Percentiles rank a stretch among this genome's conserved stretches.
Conservation (phyloP, 805 yeast species). For the Kodamaea kakaduensis region DNA sequence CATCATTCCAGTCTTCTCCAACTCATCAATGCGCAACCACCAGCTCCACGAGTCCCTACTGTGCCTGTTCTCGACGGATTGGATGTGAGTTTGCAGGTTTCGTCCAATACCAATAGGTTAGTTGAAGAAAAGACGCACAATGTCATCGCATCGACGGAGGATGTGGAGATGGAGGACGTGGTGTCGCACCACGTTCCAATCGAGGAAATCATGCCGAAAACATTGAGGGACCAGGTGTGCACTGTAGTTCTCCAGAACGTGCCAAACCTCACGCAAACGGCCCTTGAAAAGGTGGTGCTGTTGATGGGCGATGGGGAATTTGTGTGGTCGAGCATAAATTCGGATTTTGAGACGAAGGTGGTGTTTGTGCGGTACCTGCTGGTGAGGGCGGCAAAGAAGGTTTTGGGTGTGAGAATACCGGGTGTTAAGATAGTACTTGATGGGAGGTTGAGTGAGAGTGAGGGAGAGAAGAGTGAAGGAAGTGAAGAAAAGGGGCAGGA, state of each 20-base stretch:
- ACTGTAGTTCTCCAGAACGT: conserved; percentile 32
- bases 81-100: conserved; percentile 12
- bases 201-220: conserved; percentile 26
- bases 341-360: conserved; percentile 29
- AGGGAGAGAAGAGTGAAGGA: too few species aligned
- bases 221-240: conserved; percentile 29
- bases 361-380: conserved; percentile 30
- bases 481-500: too few species aligned
- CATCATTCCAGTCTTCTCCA: too few species aligned
- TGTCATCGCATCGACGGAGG: conserved; percentile 2
- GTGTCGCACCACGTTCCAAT: conserved; percentile 15
- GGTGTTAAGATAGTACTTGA: not conserved
- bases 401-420: not conserved
- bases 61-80: conserved; percentile 8
- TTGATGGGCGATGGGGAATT: conserved; percentile 15
- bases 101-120: conserved; percentile 10
- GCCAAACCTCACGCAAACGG: conserved; percentile 24
- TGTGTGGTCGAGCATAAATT: conserved; percentile 33
- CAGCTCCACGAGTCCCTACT: not conserved
- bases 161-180: not conserved
- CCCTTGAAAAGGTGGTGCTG: conserved; percentile 31
- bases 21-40: not conserved
- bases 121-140: not conserved
- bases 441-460: not conserved
- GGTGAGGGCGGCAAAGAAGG: not conserved